A percentile compares a stretch with the other conserved stretches of the same genome.
These are phyloP conservation scores for Monosporascus sp. DNA, from an alignment of 2,329 filamentous ascomycete genomes.

Conservation along the genomic window DNA sequence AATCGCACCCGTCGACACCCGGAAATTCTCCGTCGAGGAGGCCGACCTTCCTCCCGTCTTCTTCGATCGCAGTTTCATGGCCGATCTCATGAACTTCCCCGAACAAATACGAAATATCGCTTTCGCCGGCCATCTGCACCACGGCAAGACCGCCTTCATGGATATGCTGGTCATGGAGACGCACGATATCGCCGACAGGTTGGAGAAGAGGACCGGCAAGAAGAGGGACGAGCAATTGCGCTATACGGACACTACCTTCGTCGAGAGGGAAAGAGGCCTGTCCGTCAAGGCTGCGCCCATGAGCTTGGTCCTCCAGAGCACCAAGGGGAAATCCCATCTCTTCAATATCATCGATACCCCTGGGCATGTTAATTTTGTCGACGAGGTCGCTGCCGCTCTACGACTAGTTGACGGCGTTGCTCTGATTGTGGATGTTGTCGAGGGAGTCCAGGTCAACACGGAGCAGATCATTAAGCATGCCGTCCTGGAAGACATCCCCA, in stretches of 20 bases:
- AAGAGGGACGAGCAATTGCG: conserved; percentile 83
- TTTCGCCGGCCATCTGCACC: conserved; percentile 86
- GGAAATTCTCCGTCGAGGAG: conserved; percentile 95
- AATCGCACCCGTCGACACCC: conserved; percentile 85
- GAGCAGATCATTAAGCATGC: conserved; percentile 97
- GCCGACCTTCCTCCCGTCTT: conserved; percentile 81
- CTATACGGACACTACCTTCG: conserved; percentile 87
- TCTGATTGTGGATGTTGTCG: conserved; percentile 90
- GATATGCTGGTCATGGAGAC: conserved; percentile 97
- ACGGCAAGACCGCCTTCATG: conserved; percentile 97
- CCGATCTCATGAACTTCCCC: conserved; percentile 92
- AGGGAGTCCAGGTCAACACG: conserved; percentile 97
- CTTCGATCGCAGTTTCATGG: conserved; percentile 88
- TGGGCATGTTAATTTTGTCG: conserved; percentile 96
- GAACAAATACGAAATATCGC: conserved; percentile 92
- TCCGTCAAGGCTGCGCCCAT: conserved; percentile 93
- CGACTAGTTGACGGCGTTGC: conserved; percentile 88
- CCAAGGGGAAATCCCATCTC: conserved; percentile 89
- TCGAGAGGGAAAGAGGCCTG: conserved; percentile 84
- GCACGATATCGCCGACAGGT: conserved; percentile 73
- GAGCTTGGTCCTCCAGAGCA: conserved; percentile 83
- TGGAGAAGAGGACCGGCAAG: conserved; percentile 76
- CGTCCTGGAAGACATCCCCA: conserved; percentile 79
- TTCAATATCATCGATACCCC: conserved; percentile 95
- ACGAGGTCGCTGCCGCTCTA: conserved; percentile 86